phyloP scores from a whole-genome alignment of 2,329 filamentous ascomycete species.

The Clarireedia sp. region DNA sequence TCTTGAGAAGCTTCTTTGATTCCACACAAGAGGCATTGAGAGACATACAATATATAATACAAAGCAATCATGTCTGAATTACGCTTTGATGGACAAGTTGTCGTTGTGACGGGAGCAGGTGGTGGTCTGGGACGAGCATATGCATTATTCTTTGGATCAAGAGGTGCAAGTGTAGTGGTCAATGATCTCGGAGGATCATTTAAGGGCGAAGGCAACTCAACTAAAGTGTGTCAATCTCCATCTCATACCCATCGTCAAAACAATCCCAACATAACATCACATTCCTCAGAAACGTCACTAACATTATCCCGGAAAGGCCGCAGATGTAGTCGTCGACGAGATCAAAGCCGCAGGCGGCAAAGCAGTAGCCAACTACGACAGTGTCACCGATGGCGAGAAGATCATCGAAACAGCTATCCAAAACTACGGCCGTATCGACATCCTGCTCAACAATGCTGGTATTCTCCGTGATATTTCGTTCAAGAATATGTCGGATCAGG shows the following conservation, averaged over 20 bases:
- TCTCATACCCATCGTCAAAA: not conserved
- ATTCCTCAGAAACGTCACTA: slow-evolving; percentile 6
- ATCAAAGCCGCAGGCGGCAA: slow-evolving; percentile 86
- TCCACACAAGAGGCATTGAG: not conserved
- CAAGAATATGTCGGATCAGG: slow-evolving; percentile 95
- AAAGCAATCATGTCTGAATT: slow-evolving; percentile 46
- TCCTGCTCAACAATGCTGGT: slow-evolving; percentile 96
- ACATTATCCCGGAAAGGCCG: slow-evolving; percentile 46
- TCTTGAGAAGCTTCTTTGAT: not conserved
- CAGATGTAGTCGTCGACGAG: slow-evolving; percentile 74
- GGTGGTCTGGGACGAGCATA: slow-evolving; percentile 77
- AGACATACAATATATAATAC: not conserved
- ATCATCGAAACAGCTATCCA: slow-evolving; percentile 88
- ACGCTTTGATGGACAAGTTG: slow-evolving; percentile 80
- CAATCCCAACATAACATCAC: not conserved
- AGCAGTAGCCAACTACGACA: slow-evolving; percentile 95
- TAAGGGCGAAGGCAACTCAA: slow-evolving; percentile 82
- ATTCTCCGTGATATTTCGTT: slow-evolving; percentile 90
- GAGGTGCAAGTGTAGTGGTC: slow-evolving; percentile 90
- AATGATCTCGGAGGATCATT: slow-evolving; percentile 92
- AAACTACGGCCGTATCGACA: slow-evolving; percentile 77
- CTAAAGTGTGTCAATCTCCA: slow-evolving; percentile 53
- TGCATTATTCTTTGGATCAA: slow-evolving; percentile 78
- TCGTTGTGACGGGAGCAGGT: slow-evolving; percentile 80
- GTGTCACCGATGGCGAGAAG: slow-evolving; percentile 83